phyloP scores from a whole-genome alignment of 208 protist species.

The Leishmania braziliensis region DNA sequence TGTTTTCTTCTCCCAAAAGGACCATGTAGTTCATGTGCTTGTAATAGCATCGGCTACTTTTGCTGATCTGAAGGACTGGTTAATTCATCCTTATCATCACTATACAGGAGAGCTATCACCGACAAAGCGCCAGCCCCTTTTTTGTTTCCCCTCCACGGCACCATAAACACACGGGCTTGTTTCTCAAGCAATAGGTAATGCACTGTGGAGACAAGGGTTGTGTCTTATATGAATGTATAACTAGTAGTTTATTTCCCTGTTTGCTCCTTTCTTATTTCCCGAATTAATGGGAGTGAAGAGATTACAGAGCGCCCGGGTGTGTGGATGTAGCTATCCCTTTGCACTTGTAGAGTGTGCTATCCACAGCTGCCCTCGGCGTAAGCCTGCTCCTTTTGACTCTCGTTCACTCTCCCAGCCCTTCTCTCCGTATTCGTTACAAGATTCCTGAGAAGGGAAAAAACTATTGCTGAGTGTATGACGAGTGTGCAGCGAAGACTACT shows the following conservation, averaged over 20 bases:
- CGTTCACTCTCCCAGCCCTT: not conserved
- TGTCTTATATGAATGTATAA: not conserved
- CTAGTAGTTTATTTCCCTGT: not conserved
- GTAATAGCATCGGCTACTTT: slow-evolving; percentile 4
- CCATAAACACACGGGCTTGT: not conserved
- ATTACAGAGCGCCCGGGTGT: not conserved
- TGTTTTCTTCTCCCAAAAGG: not conserved
- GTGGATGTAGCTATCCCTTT: not conserved
- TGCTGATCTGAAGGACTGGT: not conserved
- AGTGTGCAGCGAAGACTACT: not conserved
- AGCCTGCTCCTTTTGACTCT: slow-evolving; percentile 10
- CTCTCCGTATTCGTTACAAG: not conserved
- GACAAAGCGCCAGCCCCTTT: not conserved
- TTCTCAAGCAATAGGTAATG: not conserved
- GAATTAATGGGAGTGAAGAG: not conserved
- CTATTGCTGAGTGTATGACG: not conserved
- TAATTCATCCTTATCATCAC: not conserved
- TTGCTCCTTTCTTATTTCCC: not conserved
- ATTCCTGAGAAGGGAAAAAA: not conserved
- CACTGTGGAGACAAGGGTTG: not conserved
- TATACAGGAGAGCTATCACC: not conserved
- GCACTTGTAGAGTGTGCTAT: not conserved
- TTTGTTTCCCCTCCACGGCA: not conserved
- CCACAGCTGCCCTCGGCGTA: not conserved
- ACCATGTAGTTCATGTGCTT: not conserved